Base-by-base conservation (phyloP, 129 eudicot species). In the Heracleum sosnowskyi region DNA sequence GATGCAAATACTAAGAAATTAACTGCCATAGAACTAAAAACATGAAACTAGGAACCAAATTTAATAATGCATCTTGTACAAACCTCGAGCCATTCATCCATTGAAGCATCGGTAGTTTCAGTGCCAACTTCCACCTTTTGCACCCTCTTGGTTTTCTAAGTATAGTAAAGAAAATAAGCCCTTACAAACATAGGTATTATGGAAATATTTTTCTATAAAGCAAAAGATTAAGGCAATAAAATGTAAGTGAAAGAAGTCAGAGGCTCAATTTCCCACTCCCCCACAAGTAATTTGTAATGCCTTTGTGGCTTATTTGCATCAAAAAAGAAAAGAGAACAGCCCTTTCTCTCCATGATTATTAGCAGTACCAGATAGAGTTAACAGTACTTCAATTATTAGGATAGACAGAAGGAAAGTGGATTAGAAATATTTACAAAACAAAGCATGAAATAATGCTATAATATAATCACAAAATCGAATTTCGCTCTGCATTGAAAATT, bases 71-170 rank as follows among this genome's bases (percentile, higher is more conserved):
- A 29, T 69, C 51, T 74, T 47, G 47, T 51, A 64, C 90, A 83
- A 79, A 95, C 98, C 98, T 95, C 85, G 80, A 95, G 81, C 98
- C 97, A 95, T 79, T 95, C 98, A 42, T 95, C 98, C 94, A 83
- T 83, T 24, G 97, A 91, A 51, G 92, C 89, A 88, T 91, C 90
- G 29, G 90, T 88, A 69, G 94, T 84, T 44, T 87, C 87, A 41
- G 98, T 95, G 83, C 98, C 98, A 80, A 95, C 97, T 78, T 95
- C 98, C 84, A 95, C 96, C 90, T 95, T 95, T 20, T 96, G 90
- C 15, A 86, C 89, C 87, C 86, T 95, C 92, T 91, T 94, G 15
- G 91, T 88, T 91, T 91, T 95, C 98, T 95, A 79, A 69, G 55
- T 75, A 74, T 22, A 22, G 62, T 15, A 82, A 16, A 29, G 39